Percentiles rank a stretch among this genome's conserved stretches.
phyloP scores from a whole-genome alignment of 257 asterid genomes.

The Plantago major region DNA sequence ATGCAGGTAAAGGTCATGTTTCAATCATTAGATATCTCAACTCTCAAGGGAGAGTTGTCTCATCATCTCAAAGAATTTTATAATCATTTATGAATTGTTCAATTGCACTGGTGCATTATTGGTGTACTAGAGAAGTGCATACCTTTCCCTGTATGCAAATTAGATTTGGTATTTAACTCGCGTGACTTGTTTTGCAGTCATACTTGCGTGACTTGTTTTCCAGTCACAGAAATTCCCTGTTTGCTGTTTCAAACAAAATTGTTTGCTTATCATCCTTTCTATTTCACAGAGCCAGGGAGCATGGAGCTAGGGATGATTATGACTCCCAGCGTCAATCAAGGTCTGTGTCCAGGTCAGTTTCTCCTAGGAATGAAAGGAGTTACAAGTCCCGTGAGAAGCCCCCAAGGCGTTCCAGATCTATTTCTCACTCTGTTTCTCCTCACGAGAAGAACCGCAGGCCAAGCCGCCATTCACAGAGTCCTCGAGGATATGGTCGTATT shows the following conservation, averaged over 20 bases:
- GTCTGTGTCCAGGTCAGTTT: constrained; percentile 54
- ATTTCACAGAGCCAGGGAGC: constrained; percentile 39
- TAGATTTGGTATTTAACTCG: constrained; percentile 3
- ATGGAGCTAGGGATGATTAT: constrained; percentile 34
- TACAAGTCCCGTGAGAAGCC: constrained; percentile 36
- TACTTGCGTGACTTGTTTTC: constrained; percentile 14
- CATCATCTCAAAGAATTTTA: constrained; percentile 7
- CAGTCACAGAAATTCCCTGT: too few species aligned
- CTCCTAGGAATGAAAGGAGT: constrained; percentile 50
- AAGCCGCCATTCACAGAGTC: constrained; percentile 32
- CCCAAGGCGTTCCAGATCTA: constrained; percentile 42
- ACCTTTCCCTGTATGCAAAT: constrained; percentile 15
- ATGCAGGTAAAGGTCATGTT: constrained; percentile 83
- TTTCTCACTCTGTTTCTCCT: constrained; percentile 56
- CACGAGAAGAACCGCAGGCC: constrained; percentile 27
- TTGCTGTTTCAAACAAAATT: constrained; percentile 13
- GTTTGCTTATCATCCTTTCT: constrained; percentile 15
- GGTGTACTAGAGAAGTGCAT: constrained; percentile 1
- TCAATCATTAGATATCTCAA: constrained; percentile 34
- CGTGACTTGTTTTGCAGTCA: constrained; percentile 11
- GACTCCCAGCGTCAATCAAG: constrained; percentile 49
- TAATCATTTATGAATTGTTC: constrained; percentile 16
- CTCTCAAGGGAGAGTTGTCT: constrained; percentile 19
- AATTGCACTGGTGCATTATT: constrained; percentile 12
- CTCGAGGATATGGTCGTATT: constrained; percentile 38